A percentile compares a stretch with the other conserved stretches of the same genome.
These are phyloP conservation scores for Taphrina pruni DNA, from an alignment of 1,139 yeast species.

Conservation along the genomic window DNA sequence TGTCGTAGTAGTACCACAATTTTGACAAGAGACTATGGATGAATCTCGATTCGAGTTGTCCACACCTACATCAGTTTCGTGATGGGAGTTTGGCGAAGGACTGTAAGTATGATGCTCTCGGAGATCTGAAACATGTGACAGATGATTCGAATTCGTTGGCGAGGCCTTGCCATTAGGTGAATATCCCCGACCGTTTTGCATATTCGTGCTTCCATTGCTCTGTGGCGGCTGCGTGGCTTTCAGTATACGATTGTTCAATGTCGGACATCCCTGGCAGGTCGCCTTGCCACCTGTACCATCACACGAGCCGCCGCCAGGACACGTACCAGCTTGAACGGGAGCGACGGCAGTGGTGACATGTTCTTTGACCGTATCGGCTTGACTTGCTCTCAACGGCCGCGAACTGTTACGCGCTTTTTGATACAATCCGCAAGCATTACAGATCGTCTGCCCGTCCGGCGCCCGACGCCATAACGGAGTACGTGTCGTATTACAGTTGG, in stretches of 20 bases:
- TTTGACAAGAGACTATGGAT: conserved; percentile 48
- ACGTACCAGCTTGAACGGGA: conserved; percentile 35
- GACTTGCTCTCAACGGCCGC: conserved; percentile 23
- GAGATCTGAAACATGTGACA: neutral
- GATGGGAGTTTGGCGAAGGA: conserved; percentile 30
- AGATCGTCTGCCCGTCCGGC: conserved; percentile 66
- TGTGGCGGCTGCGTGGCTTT: conserved; percentile 25
- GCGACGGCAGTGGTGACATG: conserved; percentile 11
- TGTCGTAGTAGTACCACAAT: conserved; percentile 83
- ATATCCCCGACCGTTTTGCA: neutral
- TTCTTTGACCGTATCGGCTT: neutral
- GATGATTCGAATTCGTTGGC: neutral
- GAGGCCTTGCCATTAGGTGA: conserved; percentile 17
- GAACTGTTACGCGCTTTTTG: conserved; percentile 53
- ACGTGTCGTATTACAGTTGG: conserved; percentile 70
- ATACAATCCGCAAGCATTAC: conserved; percentile 71
- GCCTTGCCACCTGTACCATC: conserved; percentile 44
- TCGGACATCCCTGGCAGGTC: conserved; percentile 44
- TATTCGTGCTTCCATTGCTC: neutral
- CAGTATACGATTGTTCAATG: conserved; percentile 42
- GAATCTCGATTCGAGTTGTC: conserved; percentile 18
- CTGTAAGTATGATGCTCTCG: conserved; percentile 7
- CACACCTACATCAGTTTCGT: conserved; percentile 8
- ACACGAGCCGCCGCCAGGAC: conserved; percentile 44
- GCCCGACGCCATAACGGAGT: conserved; percentile 76